Conservation (phyloP, 495 filamentous ascomycete genomes). For the Umbilicaria muhlenbergii region DNA sequence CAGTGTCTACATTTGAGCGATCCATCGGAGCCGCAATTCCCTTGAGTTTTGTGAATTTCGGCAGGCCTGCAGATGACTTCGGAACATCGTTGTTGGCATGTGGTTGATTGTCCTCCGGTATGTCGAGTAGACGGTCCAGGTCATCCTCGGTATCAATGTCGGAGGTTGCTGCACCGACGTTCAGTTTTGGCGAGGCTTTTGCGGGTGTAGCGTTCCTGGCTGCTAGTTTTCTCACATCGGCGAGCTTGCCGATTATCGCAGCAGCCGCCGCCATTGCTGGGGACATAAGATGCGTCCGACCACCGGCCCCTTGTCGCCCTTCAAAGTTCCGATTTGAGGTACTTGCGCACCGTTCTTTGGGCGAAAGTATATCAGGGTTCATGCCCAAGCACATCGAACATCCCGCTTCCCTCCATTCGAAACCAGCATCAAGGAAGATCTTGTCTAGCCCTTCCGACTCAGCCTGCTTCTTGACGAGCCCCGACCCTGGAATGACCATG, state of each 20-base stretch:
- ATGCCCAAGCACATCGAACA: constrained; percentile 99
- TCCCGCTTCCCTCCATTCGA: constrained; percentile 95
- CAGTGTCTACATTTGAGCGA: constrained; percentile 83
- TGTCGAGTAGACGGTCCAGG: constrained; percentile 61
- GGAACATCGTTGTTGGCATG: constrained; percentile 37
- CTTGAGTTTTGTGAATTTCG: constrained; percentile 66
- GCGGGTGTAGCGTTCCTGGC: constrained; percentile 39
- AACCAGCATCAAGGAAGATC: constrained; percentile 82
- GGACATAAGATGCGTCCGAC: constrained; percentile 91
- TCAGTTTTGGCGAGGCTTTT: constrained; percentile 37
- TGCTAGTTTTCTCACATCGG: constrained; percentile 74
- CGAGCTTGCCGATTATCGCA: constrained; percentile 75
- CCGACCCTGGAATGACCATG: constrained; percentile 92
- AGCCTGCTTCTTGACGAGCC: constrained; percentile 84
- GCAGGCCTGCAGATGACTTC: constrained; percentile 46
- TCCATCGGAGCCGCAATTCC: constrained; percentile 84
- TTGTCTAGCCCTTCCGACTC: constrained; percentile 85
- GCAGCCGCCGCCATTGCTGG: constrained; percentile 92
- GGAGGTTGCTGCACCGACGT: constrained; percentile 47
- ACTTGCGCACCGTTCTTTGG: constrained; percentile 82
- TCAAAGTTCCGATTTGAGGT: constrained; percentile 98
- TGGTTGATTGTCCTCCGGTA: constrained; percentile 54
- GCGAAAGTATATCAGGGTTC: constrained; percentile 97
- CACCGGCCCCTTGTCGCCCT: constrained; percentile 84
- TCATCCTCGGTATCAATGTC: constrained; percentile 63